Conservation (phyloP, 305 asterid genomes). For the Lippia alba region DNA sequence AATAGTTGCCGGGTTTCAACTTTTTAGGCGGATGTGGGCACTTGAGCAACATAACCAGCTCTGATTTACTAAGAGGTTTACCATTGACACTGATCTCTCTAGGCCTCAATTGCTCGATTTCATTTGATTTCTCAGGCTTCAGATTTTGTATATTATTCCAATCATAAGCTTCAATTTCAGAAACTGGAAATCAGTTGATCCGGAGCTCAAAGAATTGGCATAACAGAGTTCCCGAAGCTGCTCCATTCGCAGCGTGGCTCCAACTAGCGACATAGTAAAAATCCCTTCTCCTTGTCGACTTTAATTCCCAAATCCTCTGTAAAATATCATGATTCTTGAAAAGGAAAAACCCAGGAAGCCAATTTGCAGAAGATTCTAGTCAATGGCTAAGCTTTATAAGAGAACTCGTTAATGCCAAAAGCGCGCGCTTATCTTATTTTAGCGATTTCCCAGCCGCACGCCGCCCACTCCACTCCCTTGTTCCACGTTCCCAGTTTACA, state of each 20-base stretch:
- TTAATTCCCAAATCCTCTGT: not conserved
- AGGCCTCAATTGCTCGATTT: conserved; percentile 9
- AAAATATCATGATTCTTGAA: not conserved
- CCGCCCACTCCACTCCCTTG: too few relatives aligned
- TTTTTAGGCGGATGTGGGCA: conserved; percentile 61
- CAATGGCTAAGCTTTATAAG: too few relatives aligned
- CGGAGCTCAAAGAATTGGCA: conserved; percentile 26
- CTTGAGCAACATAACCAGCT: conserved; percentile 37
- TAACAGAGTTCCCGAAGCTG: conserved; percentile 24
- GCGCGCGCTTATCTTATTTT: too few relatives aligned
- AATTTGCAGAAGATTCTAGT: too few relatives aligned
- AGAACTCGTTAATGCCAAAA: too few relatives aligned
- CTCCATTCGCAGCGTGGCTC: conserved; percentile 28
- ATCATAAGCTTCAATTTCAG: not conserved
- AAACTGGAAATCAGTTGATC: conserved; percentile 17
- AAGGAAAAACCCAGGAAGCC: not conserved
- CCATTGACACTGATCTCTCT: conserved; percentile 36
- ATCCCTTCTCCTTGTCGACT: too few relatives aligned
- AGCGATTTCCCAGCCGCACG: too few relatives aligned
- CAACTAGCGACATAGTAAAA: conserved; percentile 22
- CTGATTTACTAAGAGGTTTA: conserved; percentile 27
- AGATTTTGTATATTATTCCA: conserved; percentile 14
- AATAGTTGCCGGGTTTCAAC: conserved; percentile 53
- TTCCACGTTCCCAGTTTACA: too few relatives aligned
- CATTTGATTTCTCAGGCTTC: conserved; percentile 1